Base-by-base conservation (phyloP, 2,329 filamentous ascomycete genomes). In the Acarospora socialis region DNA sequence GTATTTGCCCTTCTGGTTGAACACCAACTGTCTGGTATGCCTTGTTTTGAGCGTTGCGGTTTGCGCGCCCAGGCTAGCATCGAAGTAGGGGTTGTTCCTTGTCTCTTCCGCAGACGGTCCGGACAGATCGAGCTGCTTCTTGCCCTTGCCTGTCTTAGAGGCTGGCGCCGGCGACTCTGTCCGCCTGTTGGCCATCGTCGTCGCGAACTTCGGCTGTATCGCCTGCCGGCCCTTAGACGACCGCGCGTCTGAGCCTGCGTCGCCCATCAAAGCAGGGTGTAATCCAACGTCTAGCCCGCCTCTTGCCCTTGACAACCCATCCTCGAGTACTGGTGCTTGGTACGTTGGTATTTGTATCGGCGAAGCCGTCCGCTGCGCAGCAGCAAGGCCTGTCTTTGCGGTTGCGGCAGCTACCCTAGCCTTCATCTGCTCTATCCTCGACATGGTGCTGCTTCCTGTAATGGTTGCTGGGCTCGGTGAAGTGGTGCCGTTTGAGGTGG, bases 1-100 rank as follows among this genome's bases (percentile, higher is more conserved):
- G 50, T 93, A 95, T 66, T 95, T 95, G 32, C 90, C 90, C 54
- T 92, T 92, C 45, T 86, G 77, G 47, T 94, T 93, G 63, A 98
- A 95, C 8, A 83, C 61, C 12, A 98, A 66, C 42, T 81, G 75
- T 37, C 81, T 75, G 7, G 82, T 70, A 41, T 80, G 68, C 30
- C 84, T 70, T 21, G 68, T 63, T 45, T 77, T 81, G 47, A 54
- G 63, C 40, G 58, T 49, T 33, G 62, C 60, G 42, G 66, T 65
- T 34, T 77, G 73, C 4, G 66, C 60, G n/a, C 70, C 67, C 8
- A 75, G 55, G 42, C 61, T 77, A 5, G 77, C 66, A 46, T 92
- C 82, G 43, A 79, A 86, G 52, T 93, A 94, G 0, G 86, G 84
- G 43, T 93, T 92, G 46, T 66, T 69, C 39, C 61, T 66, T 13